phyloP scores from a whole-genome alignment of 768 basidiomycete species.

The Podaxis mareebaensis region DNA sequence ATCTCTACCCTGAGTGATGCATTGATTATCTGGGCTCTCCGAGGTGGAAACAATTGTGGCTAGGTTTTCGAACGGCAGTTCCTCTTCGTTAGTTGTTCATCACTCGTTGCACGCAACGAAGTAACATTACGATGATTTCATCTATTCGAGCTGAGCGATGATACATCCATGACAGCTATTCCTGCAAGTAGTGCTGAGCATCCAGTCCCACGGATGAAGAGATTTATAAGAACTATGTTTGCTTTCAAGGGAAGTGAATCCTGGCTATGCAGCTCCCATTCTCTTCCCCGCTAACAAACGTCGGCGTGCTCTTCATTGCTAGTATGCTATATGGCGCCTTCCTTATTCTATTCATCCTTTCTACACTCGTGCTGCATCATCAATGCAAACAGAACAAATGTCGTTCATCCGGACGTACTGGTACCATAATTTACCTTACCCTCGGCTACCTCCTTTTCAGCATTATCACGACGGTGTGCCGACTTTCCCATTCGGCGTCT shows the following conservation, averaged over 20 bases:
- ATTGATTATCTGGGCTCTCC: not conserved
- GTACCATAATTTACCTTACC: slow-evolving; percentile 7
- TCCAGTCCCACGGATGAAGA: too few relatives aligned
- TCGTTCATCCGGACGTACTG: not conserved
- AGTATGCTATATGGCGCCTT: not conserved
- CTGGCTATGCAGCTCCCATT: not conserved
- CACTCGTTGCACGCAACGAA: not conserved
- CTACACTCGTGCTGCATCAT: not conserved
- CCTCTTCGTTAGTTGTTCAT: not conserved
- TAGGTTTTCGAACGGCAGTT: too few relatives aligned
- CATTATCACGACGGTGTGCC: not conserved
- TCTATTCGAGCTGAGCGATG: not conserved
- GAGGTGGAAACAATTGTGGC: too few relatives aligned
- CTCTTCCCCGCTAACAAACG: not conserved
- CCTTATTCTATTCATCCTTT: slow-evolving; percentile 4
- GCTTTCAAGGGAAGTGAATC: not conserved
- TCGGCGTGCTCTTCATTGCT: not conserved
- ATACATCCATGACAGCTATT: not conserved
- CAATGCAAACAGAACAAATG: not conserved
- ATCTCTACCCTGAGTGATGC: not conserved
- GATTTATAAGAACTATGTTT: not conserved
- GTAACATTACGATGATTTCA: not conserved
- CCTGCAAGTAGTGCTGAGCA: not conserved
- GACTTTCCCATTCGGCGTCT: not conserved
- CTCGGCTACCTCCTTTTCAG: not conserved